A percentile compares a stretch with the other conserved stretches of the same genome.
Evolutionary conservation across 2,329 filamentous ascomycete genomes (phyloP).

Genomic region (Cladosporium austrohemisphaericum): DNA sequence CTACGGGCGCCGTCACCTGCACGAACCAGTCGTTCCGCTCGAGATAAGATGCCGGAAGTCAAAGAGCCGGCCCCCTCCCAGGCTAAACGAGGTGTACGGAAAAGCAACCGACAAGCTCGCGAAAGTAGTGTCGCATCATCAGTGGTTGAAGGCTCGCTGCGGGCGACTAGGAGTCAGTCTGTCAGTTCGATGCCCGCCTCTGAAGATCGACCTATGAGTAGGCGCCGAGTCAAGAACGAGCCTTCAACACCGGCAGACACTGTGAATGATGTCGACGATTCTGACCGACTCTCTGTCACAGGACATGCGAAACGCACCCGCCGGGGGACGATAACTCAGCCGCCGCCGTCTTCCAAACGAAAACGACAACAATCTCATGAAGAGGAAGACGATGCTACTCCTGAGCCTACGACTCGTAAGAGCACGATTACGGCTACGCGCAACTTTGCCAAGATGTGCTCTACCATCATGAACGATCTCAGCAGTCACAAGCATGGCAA

Average conservation of each 20-base stretch:
- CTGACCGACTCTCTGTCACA: constrained; percentile 25
- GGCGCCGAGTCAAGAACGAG: constrained; percentile 45
- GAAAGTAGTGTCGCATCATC: constrained; percentile 45
- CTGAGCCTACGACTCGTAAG: constrained; percentile 25
- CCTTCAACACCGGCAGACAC: constrained; percentile 40
- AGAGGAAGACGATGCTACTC: constrained; percentile 9
- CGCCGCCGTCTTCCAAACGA: constrained; percentile 36
- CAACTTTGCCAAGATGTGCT: constrained; percentile 47
- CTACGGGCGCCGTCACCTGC: constrained; percentile 15
- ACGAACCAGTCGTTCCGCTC: neutral
- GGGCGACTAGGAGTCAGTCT: constrained; percentile 48
- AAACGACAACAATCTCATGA: constrained; percentile 36
- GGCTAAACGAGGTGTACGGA: constrained; percentile 19
- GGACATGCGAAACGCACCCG: constrained; percentile 31
- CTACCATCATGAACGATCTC: constrained; percentile 51
- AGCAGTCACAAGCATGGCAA: constrained; percentile 50
- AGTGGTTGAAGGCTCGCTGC: constrained; percentile 41
- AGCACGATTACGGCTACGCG: constrained; percentile 43
- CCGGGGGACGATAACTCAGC: constrained; percentile 33
- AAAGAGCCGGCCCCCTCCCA: constrained; percentile 16
- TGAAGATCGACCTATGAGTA: constrained; percentile 39
- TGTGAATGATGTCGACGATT: constrained; percentile 37
- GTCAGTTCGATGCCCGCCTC: constrained; percentile 37
- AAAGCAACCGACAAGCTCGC: constrained; percentile 21
- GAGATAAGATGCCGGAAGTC: neutral